Percentiles rank a stretch among this genome's conserved stretches.
phyloP scores from a whole-genome alignment of 768 basidiomycete genomes.

The Gyrodon lividus region DNA sequence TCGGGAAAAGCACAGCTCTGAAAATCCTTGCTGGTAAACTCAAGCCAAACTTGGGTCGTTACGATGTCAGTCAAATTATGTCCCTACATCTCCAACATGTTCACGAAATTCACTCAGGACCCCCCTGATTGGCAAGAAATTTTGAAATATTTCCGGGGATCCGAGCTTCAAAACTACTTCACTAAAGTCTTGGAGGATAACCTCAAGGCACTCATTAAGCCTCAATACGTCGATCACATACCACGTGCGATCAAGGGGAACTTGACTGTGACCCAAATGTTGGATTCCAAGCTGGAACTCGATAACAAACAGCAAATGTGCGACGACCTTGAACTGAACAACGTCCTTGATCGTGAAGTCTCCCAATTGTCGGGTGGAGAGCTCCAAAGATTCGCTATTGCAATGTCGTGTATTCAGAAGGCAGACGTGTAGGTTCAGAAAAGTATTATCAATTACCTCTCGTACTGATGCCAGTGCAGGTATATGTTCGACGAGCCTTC shows the following conservation, averaged over 20 bases:
- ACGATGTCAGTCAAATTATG: constrained; percentile 63
- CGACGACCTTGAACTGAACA: constrained; percentile 82
- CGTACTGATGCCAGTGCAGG: constrained; percentile 37
- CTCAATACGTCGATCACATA: constrained; percentile 99
- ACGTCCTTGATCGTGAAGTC: constrained; percentile 84
- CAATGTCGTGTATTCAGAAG: constrained; percentile 91
- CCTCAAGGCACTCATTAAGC: constrained; percentile 97
- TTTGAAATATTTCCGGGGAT: constrained; percentile 96
- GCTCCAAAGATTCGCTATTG: constrained; percentile 96
- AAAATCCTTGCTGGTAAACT: constrained; percentile 96
- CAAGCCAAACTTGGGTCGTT: constrained; percentile 96
- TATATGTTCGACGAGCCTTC: constrained; percentile 99
- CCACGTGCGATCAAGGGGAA: constrained; percentile 91
- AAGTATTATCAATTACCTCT: background rate
- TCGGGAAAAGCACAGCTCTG: constrained; percentile 96
- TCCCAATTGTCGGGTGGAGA: constrained; percentile 92
- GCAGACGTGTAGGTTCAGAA: constrained; percentile 82
- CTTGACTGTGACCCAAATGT: constrained; percentile 87
- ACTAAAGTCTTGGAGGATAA: constrained; percentile 99
- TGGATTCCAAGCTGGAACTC: constrained; percentile 84
- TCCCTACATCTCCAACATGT: background rate
- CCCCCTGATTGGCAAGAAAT: constrained; percentile 99
- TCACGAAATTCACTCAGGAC: constrained; percentile 49
- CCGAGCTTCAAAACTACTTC: constrained; percentile 99
- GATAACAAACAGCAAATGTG: constrained; percentile 88